A percentile compares a stretch with the other conserved stretches of the same genome.
Conservation (phyloP, 208 protist genomes). For the Phytomonas sp. region DNA sequence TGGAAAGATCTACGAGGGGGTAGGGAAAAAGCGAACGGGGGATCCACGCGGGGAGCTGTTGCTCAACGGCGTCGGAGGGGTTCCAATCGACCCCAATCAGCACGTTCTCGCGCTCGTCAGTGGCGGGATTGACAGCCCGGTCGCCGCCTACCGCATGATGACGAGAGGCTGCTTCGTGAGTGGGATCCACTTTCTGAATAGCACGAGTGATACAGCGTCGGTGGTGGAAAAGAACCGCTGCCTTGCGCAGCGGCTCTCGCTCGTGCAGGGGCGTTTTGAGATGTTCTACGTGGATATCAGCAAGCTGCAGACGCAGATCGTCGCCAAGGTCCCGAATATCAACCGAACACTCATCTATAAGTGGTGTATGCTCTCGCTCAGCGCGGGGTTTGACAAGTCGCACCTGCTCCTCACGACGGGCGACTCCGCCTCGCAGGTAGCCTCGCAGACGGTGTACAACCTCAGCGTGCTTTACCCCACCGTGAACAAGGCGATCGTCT, state of each 20-base stretch:
- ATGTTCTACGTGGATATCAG: conserved; percentile 82
- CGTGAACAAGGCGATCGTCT: conserved; percentile 48
- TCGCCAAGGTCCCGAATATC: conserved; percentile 62
- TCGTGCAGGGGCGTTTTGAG: conserved; percentile 59
- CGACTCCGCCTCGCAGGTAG: conserved; percentile 76
- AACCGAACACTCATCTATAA: conserved; percentile 85
- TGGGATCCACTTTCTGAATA: conserved; percentile 78
- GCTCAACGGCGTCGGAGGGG: conserved; percentile 49
- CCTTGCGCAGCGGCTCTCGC: conserved; percentile 53
- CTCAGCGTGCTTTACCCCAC: conserved; percentile 70
- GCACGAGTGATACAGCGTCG: conserved; percentile 71
- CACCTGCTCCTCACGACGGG: conserved; percentile 62
- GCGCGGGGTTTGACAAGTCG: conserved; percentile 46
- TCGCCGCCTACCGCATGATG: conserved; percentile 85
- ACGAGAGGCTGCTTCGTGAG: conserved; percentile 63
- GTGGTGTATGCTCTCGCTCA: conserved; percentile 77
- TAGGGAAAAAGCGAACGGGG: conserved; percentile 12
- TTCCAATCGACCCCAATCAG: conserved; percentile 54
- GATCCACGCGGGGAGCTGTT: conserved; percentile 49
- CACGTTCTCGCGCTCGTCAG: conserved; percentile 59
- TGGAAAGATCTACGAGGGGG: conserved; percentile 56
- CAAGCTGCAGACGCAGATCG: conserved; percentile 75
- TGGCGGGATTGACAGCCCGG: conserved; percentile 80
- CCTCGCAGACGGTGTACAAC: conserved; percentile 79
- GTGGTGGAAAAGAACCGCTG: conserved; percentile 72